phyloP scores from a whole-genome alignment of 345 rosid genomes.

The Camelina hispida region DNA sequence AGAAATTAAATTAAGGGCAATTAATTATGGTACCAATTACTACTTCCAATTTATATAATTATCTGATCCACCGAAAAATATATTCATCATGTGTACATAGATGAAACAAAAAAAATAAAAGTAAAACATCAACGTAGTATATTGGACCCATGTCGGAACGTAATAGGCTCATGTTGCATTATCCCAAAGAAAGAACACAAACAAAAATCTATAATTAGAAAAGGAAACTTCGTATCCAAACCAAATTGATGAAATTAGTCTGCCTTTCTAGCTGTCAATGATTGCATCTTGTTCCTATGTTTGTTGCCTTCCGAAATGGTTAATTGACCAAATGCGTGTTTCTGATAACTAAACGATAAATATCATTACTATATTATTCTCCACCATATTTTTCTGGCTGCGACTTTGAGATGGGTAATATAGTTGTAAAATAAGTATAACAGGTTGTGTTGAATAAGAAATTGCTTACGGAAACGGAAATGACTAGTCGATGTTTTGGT shows the following conservation, averaged over 20 bases:
- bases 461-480: neutral
- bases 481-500: neutral
- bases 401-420: neutral
- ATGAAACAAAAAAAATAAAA: too few species aligned
- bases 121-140: neutral
- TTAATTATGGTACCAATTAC: neutral
- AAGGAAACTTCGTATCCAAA: conserved; percentile 10
- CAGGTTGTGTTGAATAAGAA: conserved; percentile 12
- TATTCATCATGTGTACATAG: neutral
- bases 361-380: neutral
- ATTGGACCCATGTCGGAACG: neutral
- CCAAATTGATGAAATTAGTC: conserved; percentile 1
- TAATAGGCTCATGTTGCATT: neutral
- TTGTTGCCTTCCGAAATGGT: conserved; percentile 1
- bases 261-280: conserved; percentile 9
- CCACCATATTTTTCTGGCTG: neutral
- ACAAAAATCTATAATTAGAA: neutral
- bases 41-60: too few species aligned
- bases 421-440: neutral
- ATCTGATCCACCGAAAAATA: neutral
- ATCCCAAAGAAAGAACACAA: neutral
- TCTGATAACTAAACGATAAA: neutral
- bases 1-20: neutral
- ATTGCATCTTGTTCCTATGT: conserved; percentile 1
- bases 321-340: conserved; percentile 5